Conservation (phyloP, 2,329 filamentous ascomycete genomes). For the Albophoma yamanashiensis region DNA sequence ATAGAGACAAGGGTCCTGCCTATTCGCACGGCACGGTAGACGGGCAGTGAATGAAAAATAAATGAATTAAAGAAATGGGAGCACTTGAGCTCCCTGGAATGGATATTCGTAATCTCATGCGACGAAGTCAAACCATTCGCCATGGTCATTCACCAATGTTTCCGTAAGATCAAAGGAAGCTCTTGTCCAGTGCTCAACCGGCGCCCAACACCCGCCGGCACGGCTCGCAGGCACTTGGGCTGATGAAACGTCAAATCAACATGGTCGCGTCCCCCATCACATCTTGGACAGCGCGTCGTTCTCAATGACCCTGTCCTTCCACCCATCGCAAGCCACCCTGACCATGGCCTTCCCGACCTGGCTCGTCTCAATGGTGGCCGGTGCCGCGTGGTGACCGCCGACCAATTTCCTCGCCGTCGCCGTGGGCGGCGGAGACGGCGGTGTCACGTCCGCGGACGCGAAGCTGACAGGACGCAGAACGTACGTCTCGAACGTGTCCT, state of each 20-base stretch:
- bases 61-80: not conserved
- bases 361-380: constrained; percentile 19
- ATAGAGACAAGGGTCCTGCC: not conserved
- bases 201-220: not conserved
- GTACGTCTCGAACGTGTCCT: constrained; percentile 22
- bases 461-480: constrained; percentile 25
- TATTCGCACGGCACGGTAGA: not conserved
- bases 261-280: constrained; percentile 1
- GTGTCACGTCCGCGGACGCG: constrained; percentile 12
- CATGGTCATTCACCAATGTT: not conserved
- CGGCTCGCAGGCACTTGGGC: not conserved
- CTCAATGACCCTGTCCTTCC: constrained; percentile 22
- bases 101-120: not conserved
- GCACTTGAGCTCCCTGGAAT: not conserved
- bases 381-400: constrained; percentile 15
- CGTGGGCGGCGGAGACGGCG: constrained; percentile 8
- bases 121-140: not conserved
- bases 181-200: not conserved
- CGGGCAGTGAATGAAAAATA: not conserved
- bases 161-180: not conserved
- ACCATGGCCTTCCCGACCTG: constrained; percentile 25
- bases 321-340: constrained; percentile 23
- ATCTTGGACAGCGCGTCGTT: constrained; percentile 20
- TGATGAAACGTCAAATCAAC: not conserved
- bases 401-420: constrained; percentile 13